Evolutionary conservation across 192 early-diverging fungal genomes (phyloP), one percentile per base, ranked within the genome.

Genomic region (Phycomyces nitens): DNA sequence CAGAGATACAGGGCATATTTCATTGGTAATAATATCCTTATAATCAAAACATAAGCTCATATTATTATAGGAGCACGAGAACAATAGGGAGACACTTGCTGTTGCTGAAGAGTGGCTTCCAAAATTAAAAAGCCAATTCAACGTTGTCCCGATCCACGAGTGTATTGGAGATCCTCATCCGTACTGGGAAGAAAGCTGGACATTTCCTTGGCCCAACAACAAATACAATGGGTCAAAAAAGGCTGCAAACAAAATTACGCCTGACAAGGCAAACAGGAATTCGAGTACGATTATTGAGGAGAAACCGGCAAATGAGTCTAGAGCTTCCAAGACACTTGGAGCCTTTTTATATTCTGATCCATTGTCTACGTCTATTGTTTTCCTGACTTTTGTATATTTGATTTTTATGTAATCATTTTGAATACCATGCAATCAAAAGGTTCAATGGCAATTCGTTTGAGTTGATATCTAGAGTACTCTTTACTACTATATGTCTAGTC

Each of bases 71-170:
- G 63, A 80, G 44, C 78, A 80, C 54, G 75, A 79, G 57, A 42
- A 77, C 20, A 76, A 63, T 22, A 69, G 69, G n/a, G 68, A 59
- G 1, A 76, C 80, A 7, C 59, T 77, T 34, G 29, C 5, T 1
- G 42, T 82, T 65, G 66, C 80, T 52, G 74, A 74, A 55, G 73
- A 60, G 1, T 68, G 78, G 73, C 66, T 82, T 7, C 75, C 78
- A 44, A 57, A 20, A 23, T 40, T 78, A n/a, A 65, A 78, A 56
- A 40, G 58, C 26, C 20, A 23, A 14, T 78, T 75, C 66, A 58
- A 69, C 11, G 70, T 74, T 7, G 64, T 72, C 16, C 60, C 72
- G 15, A 66, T 68, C 22, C 65, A 70, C 23, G 34, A 71, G 29
- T 78, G 70, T 24, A 60, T 69, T 18, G 65, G 69, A 50, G 64